A percentile compares a stretch with the other conserved stretches of the same genome.
Evolutionary conservation across 2,329 filamentous ascomycete genomes (phyloP).

Genomic region (Pseudogymnoascus sp.): DNA sequence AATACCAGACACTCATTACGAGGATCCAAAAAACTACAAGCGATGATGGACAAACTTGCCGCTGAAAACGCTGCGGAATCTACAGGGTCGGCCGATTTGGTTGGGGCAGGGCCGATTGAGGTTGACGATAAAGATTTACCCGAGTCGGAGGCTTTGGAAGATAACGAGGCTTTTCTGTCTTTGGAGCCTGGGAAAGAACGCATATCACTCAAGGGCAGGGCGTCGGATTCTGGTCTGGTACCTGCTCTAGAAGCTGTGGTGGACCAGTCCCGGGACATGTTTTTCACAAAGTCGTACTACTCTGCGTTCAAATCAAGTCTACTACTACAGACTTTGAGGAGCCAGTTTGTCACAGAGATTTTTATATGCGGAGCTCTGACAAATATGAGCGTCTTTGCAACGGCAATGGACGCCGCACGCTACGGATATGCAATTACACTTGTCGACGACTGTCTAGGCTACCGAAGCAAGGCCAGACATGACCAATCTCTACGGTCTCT

Average conservation of each 20-base stretch:
- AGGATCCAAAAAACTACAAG: not conserved
- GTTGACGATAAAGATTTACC: conserved; percentile 13
- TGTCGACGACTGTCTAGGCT: conserved; percentile 83
- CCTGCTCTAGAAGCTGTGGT: conserved; percentile 35
- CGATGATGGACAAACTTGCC: not conserved
- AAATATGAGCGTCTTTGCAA: conserved; percentile 85
- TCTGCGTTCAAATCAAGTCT: conserved; percentile 74
- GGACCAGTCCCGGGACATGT: conserved; percentile 39
- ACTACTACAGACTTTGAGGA: conserved; percentile 69
- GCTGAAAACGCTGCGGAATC: not conserved
- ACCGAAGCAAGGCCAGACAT: conserved; percentile 61
- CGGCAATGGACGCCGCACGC: conserved; percentile 79
- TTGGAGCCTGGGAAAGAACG: conserved; percentile 22
- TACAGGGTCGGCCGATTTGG: not conserved
- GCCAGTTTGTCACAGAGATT: conserved; percentile 79
- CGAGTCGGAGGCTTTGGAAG: not conserved
- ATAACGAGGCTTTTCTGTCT: conserved; percentile 25
- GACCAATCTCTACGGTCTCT: conserved; percentile 28
- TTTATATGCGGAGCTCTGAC: conserved; percentile 82
- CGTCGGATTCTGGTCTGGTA: conserved; percentile 40
- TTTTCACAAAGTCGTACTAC: conserved; percentile 66
- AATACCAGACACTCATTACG: not conserved
- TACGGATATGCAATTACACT: conserved; percentile 84
- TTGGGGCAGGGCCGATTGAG: not conserved
- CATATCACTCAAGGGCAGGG: conserved; percentile 38